Evolutionary conservation across 2,329 filamentous ascomycete genomes (phyloP).

Genomic region (Aschersonia sp.): DNA sequence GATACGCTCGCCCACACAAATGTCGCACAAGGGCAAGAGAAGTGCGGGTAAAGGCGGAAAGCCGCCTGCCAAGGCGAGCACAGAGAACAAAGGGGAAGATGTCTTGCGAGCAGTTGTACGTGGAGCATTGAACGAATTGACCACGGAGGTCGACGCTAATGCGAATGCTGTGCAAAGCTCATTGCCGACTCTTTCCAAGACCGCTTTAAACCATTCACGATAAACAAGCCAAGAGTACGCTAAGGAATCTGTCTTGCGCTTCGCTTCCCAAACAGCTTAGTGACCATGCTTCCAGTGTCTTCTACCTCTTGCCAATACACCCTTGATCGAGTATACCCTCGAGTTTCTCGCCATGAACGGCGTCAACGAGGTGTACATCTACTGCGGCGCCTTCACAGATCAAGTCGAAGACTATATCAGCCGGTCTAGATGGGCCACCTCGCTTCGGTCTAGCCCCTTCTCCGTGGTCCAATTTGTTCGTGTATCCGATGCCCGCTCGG

Average conservation of each 20-base stretch:
- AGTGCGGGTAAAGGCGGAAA: constrained; percentile 36
- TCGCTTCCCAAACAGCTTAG: not conserved
- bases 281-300: constrained; percentile 49
- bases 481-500: constrained; percentile 66
- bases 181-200: constrained; percentile 93
- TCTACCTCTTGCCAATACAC: constrained; percentile 80
- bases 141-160: not conserved
- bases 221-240: constrained; percentile 68
- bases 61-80: constrained; percentile 29
- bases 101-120: constrained; percentile 41
- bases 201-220: constrained; percentile 75
- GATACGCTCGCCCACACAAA: constrained; percentile 9
- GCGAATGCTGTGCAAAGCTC: constrained; percentile 34
- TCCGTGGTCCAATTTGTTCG: constrained; percentile 70
- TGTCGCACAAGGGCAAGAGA: constrained; percentile 32
- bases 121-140: constrained; percentile 13
- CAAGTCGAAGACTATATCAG: constrained; percentile 78
- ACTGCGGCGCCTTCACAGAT: constrained; percentile 76
- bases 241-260: not conserved
- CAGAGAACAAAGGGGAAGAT: constrained; percentile 42
- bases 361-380: constrained; percentile 87
- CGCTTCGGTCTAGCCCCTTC: constrained; percentile 49
- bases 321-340: constrained; percentile 92
- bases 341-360: constrained; percentile 92
- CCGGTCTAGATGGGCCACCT: constrained; percentile 56